Percentiles rank a stretch among this genome's conserved stretches.
Conservation (phyloP, 2,329 filamentous ascomycete species). For the Coleophoma eucalyptorum region DNA sequence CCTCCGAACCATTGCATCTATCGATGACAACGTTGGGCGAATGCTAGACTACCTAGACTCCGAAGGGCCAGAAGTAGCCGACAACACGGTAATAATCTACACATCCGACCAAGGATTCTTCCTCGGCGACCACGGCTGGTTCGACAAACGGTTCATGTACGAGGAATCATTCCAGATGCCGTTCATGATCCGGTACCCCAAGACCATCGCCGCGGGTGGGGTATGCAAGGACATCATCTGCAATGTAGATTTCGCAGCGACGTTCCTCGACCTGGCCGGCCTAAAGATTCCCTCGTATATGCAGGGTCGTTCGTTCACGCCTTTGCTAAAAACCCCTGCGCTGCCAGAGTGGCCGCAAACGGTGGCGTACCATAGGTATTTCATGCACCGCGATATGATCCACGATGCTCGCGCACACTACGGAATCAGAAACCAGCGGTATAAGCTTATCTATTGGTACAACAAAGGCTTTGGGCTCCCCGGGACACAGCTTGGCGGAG, state of each 20-base stretch:
- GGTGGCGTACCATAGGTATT: conserved; percentile 50
- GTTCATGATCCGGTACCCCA: conserved; percentile 43
- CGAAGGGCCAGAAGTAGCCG: conserved; percentile 32
- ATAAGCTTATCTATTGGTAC: conserved; percentile 56
- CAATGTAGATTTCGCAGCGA: conserved; percentile 51
- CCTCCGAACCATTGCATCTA: conserved; percentile 44
- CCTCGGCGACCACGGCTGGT: conserved; percentile 53
- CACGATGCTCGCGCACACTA: conserved; percentile 49
- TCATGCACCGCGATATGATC: conserved; percentile 49
- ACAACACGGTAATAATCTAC: conserved; percentile 49
- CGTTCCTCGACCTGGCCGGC: conserved; percentile 42
- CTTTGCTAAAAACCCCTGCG: conserved; percentile 31
- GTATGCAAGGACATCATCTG: conserved; percentile 44
- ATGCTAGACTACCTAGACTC: conserved; percentile 42
- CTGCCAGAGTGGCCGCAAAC: conserved; percentile 41
- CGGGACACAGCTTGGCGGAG: conserved; percentile 36
- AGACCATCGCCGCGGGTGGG: conserved; percentile 31
- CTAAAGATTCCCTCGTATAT: conserved; percentile 41
- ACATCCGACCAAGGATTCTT: conserved; percentile 54
- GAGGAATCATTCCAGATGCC: conserved; percentile 55
- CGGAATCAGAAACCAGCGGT: conserved; percentile 44
- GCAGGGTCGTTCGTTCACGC: conserved; percentile 43
- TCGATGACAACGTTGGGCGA: conserved; percentile 49
- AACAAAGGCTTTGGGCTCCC: conserved; percentile 42
- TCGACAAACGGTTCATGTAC: conserved; percentile 56